Evolutionary conservation across 768 basidiomycete species (phyloP), one percentile per base, ranked within the genome.

Genomic region (Pisolithus orientalis): DNA sequence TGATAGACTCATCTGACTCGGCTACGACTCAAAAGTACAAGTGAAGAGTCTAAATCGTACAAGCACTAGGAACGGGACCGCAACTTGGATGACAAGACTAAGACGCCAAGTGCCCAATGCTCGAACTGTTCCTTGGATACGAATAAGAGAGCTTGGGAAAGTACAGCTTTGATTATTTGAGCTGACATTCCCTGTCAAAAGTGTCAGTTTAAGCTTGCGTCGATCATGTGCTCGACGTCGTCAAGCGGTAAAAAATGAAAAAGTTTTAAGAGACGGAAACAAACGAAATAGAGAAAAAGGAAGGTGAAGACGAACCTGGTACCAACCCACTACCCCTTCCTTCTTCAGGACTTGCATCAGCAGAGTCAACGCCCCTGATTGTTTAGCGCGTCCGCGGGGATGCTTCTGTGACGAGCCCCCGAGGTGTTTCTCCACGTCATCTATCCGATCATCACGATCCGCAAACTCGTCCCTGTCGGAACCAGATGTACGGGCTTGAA

Each of bases 41-140:
- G 40, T 34, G 17, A 13, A 25, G 44, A 44, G 14, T 16, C 14
- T 25, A n/a, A 16, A 27, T 50, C 27, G 28, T 46, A 53, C 11
- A 39, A n/a, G 27, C 21, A 16, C 57, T 47, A 67, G 17, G 57
- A 47, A 1, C 46, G n/a, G 8, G 51, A 27, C 24, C 54, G 50
- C 31, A 66, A 49, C 56, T 59, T 75, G 29, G 80, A 68, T 34
- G 71, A 70, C 39, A 85, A 53, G 24, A 83, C 66, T 75, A 90
- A 83, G 53, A 94, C 78, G 11, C 77, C 69, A 50, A 92, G 72
- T 1, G 91, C 85, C 80, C 87, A 95, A 4, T 80, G 81, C 66
- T 99, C 96, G 61, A 99, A 94, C 63, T 94, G 90, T 62, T 97
- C 95, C 71, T 99, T 99, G 57, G 93, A 90, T 74, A 95, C 87